Conservation (phyloP, 2,329 filamentous ascomycete species). For the Aureobasidium pullulans region DNA sequence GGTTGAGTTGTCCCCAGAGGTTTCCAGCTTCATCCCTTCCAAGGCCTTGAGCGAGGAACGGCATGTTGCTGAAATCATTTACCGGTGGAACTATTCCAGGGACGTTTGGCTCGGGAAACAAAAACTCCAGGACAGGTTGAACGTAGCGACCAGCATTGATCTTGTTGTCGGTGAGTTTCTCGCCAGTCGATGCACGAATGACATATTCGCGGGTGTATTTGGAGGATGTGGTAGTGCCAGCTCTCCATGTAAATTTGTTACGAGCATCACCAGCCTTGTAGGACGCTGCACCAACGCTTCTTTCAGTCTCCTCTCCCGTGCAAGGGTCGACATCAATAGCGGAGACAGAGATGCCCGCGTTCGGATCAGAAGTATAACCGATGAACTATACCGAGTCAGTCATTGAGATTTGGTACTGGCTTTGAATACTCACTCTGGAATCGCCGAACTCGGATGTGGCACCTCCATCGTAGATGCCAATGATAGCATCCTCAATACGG, state of each 20-base stretch:
- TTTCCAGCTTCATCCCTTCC: slow-evolving; percentile 24
- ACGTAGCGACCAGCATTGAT: slow-evolving; percentile 37
- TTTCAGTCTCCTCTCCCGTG: slow-evolving; percentile 32
- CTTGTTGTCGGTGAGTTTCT: slow-evolving; percentile 31
- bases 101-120: slow-evolving; percentile 35
- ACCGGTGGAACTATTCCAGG: slow-evolving; percentile 29
- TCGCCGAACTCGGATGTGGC: slow-evolving; percentile 31
- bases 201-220: slow-evolving; percentile 37
- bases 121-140: slow-evolving; percentile 37
- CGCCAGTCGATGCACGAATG: slow-evolving; percentile 29
- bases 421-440: slow-evolving; percentile 17
- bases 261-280: slow-evolving; percentile 27
- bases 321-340: slow-evolving; percentile 38
- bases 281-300: slow-evolving; percentile 28
- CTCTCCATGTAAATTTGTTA: slow-evolving; percentile 35
- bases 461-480: slow-evolving; percentile 32
- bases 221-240: slow-evolving; percentile 22
- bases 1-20: slow-evolving; percentile 33
- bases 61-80: slow-evolving; percentile 31
- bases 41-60: slow-evolving; percentile 25
- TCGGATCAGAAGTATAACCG: slow-evolving; percentile 33
- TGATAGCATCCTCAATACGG: slow-evolving; percentile 36
- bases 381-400: slow-evolving; percentile 24
- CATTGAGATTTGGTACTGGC: not conserved
- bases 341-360: slow-evolving; percentile 28